Evolutionary conservation across 306 rosid species (phyloP).

Genomic region (Lablab purpureus): DNA sequence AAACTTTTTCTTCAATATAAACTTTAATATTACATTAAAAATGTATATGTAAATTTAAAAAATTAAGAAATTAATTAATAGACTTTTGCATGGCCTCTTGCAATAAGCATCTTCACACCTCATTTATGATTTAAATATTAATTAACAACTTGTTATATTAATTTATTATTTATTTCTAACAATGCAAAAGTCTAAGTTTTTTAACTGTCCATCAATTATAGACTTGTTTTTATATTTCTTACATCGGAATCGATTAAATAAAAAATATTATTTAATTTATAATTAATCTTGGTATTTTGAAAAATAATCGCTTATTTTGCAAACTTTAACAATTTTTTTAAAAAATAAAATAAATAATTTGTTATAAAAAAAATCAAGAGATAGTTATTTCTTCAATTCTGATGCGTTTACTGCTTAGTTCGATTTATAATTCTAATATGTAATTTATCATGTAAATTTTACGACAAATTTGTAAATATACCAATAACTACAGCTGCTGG

Average conservation of each 20-base stretch:
- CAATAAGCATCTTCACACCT: not conserved
- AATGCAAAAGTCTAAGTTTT: not conserved
- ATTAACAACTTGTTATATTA: not conserved
- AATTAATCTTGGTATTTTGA: no score
- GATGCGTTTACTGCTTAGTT: no score
- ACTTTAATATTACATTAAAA: not conserved
- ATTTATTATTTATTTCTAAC: not conserved
- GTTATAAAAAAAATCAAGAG: no score
- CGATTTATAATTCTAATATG: no score
- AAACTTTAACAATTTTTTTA: not conserved
- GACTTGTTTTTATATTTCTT: not conserved
- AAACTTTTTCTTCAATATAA: not conserved
- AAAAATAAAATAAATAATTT: not conserved
- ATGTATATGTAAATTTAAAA: not conserved
- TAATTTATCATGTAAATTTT: no score
- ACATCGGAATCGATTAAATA: no score
- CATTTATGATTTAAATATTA: not conserved
- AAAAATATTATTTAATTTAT: not conserved
- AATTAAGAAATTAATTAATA: not conserved
- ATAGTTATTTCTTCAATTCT: no score
- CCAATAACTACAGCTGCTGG: no score
- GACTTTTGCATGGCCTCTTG: not conserved
- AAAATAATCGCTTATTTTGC: not conserved
- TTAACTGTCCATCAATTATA: not conserved
- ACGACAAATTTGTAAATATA: no score